Base-by-base conservation (phyloP, 768 basidiomycete genomes). In the Mycena belliarum region DNA sequence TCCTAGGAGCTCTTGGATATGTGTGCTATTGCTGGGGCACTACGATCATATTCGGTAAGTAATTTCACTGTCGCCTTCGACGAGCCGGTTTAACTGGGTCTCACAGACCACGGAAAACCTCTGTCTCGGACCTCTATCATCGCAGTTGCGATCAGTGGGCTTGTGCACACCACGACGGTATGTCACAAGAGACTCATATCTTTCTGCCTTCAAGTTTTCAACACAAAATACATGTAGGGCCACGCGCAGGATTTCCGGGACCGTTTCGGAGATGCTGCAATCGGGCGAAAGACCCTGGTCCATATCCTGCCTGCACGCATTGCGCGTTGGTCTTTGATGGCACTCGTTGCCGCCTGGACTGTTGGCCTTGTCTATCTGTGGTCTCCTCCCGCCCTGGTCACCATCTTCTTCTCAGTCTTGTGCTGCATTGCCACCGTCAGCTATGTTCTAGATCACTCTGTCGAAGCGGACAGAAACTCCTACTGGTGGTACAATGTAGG, bases 81-180 rank as follows among this genome's bases (percentile, higher is more conserved):
- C n/a, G n/a, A n/a, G n/a, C n/a, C n/a, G n/a, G n/a, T n/a, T n/a
- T n/a, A n/a, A n/a, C n/a, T n/a, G n/a, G n/a, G n/a, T n/a, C n/a
- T n/a, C 29, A 6, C 33, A 67, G 66, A 61, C 41, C 61, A 61
- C 38, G 56, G 59, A 29, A 50, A 53, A 4, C 25, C 59, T 16
- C 54, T 67, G 15, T 61, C 47, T 15, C 33, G 21, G 15, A 58
- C 52, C 2, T 63, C 66, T 29, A 38, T 49, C 21, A 50, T 38
- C 2, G 73, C 75, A 11, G 63, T 75, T 21, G 49, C 59, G 5
- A 57, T 67, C 47, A 77, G 69, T 28, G 63, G 69, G 45, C 63
- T 64, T 21, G 63, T 77, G 28, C 72, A 74, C 29, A 49, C 68
- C 9, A 76, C 74, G 14, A 78, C 76, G 1, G 68, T 75, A 10